Evolutionary conservation across 1,139 yeast species (phyloP), one percentile per base, ranked within the genome.

Genomic region (Waltiozyma sp.): DNA sequence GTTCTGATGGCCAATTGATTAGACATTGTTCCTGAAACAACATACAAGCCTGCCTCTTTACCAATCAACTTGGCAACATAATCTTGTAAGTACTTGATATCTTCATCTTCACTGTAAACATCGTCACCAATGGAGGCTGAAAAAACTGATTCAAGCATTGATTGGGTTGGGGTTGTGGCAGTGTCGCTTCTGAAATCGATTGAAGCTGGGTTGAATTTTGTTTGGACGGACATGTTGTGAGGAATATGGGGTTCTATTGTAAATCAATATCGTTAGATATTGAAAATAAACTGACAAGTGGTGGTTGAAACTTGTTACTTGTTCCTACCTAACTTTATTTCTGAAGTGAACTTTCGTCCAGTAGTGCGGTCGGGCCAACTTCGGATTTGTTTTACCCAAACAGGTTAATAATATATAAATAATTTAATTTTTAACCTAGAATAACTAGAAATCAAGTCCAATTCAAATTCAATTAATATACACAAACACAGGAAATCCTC

Each of bases 141-240:
- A 21, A 72, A 45, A 44, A 75, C 77, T 9, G 85, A 79, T 44
- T 68, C 67, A 38, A 80, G 60, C 95, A 89, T 88, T 41, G 75
- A 66, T 40, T 68, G 69, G 1, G 95, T 80, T 19, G 96, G 97
- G 4, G 87, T 86, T 4, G 96, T 89, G 73, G 88, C 87, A 1
- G 96, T 89, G 61, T 89, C 97, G 58, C 91, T 78, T 58, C 91
- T 73, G 61, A 83, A 78, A 55, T 77, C 84, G 55, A 75, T 76
- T 23, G 57, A 49, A 8, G 69, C 61, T n/a, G 60, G 44, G 13
- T 35, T 26, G 31, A 26, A 26, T 26, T 26, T 26, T 10, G 31
- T 4, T 26, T 26, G 13, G 31, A 14, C 10, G 4, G 31, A 26
- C 31, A 26, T 26, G 23, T 21, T 21, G 23, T 21, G 4, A 21